Evolutionary conservation across 495 filamentous ascomycete genomes (phyloP).

Genomic region (Talaromyces stipitatus): DNA sequence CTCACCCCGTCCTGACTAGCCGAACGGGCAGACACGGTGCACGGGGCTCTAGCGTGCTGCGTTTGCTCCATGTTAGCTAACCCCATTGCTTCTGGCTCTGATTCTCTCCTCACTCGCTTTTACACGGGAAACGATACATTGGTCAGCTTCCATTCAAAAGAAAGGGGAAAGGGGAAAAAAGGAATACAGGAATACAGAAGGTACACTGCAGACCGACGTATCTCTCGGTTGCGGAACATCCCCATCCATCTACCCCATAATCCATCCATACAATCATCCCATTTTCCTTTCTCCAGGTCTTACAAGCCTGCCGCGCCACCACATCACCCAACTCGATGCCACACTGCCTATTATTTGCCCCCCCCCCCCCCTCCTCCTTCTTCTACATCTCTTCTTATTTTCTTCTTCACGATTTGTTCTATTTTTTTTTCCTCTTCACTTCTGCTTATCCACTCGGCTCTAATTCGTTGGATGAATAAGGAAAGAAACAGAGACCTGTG

Average conservation of each 20-base stretch:
- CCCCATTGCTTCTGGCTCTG: background rate
- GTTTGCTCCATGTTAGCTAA: background rate
- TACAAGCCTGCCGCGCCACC: constrained; percentile 4
- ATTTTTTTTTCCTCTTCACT: background rate
- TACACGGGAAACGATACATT: background rate
- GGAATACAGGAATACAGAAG: background rate
- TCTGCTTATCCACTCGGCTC: background rate
- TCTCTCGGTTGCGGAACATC: background rate
- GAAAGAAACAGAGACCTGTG: background rate
- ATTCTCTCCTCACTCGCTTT: background rate
- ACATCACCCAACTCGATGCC: background rate
- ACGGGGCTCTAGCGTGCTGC: background rate
- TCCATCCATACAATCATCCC: background rate
- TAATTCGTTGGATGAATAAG: background rate
- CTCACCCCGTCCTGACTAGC: no score
- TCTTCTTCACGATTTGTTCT: background rate
- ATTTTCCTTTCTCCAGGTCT: background rate
- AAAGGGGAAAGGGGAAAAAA: background rate
- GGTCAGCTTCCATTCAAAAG: background rate
- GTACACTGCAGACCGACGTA: background rate
- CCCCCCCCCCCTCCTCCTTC: background rate
- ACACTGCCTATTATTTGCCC: background rate
- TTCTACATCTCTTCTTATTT: background rate
- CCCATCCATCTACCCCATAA: constrained; percentile 1
- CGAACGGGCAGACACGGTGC: background rate